Base-by-base conservation (phyloP, 192 early-diverging fungal species). In the Podila verticillata region DNA sequence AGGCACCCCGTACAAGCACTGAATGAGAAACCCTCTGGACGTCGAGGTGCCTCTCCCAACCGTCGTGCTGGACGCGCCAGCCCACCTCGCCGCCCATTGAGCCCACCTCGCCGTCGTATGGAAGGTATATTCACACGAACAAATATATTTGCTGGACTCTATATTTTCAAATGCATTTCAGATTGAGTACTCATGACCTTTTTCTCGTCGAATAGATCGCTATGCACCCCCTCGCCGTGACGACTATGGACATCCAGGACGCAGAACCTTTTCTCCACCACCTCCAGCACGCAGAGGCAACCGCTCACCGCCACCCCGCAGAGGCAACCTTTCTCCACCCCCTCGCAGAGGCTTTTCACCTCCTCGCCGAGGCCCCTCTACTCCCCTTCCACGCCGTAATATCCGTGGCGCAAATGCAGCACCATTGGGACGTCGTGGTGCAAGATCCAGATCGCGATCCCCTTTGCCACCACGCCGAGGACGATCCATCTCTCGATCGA, bases 341-440 rank as follows among this genome's bases (percentile, higher is more conserved):
- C 75, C 64, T 3, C 57, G 24, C n/a, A 44, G 47, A 19, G 56
- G 64, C 22, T 58, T 63, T 24, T 60, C 56, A 48, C 57, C 39
- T 51, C 29, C 28, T 54, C 19, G 49, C 22, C 20, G 57, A n/a
- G n/a, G 20, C 31, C 61, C 64, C 57, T 48, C 66, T 5, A 58
- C 58, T 34, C 57, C 64, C 32, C 77, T 70, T 4, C 68, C 69
- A 57, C 65, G 60, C 47, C 47, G 75, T 17, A 4, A 3, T 8
- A 47, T 26, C 22, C 61, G 60, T 24, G 77, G 77, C 22, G 70
- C 30, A 13, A 80, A 80, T 54, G 77, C 77, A 44, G 77, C 77
- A 13, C 77, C 77, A 29, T 26, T 80, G 5, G 65, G 70, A 12
- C 39, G 30, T 28, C 77, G 77, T 22, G 31, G 63, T 13, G 66